Percentiles rank a stretch among this genome's conserved stretches.
phyloP scores from a whole-genome alignment of 2,329 filamentous ascomycete genomes.

The Epichloe gansuensis region DNA sequence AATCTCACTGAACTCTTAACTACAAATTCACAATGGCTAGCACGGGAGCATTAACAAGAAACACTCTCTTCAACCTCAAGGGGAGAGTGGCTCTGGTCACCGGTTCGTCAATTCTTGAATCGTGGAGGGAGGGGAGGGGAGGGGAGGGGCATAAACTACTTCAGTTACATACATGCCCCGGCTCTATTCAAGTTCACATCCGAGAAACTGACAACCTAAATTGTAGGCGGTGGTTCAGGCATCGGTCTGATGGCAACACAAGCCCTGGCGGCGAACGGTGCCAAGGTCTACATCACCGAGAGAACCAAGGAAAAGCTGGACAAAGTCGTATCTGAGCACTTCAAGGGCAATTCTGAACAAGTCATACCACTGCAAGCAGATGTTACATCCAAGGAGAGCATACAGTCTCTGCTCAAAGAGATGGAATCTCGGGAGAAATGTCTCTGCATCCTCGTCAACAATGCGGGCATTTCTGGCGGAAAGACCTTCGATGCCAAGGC shows the following conservation, averaged over 20 bases:
- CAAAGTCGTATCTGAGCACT: slow-evolving; percentile 43
- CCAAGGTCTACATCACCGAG: slow-evolving; percentile 58
- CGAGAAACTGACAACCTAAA: neutral
- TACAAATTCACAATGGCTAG: slow-evolving; percentile 3
- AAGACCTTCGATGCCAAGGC: slow-evolving; percentile 37
- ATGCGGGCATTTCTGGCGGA: slow-evolving; percentile 48
- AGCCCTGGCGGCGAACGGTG: slow-evolving; percentile 52
- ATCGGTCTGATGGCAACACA: slow-evolving; percentile 59
- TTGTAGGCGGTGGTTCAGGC: slow-evolving; percentile 40
- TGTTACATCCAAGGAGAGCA: slow-evolving; percentile 47
- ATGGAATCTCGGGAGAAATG: slow-evolving; percentile 41
- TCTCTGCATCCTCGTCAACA: slow-evolving; percentile 56
- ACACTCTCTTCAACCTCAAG: slow-evolving; percentile 28
- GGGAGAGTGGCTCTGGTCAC: slow-evolving; percentile 33
- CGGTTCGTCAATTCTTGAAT: slow-evolving; percentile 15
- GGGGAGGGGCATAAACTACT: too few relatives aligned
- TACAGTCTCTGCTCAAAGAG: slow-evolving; percentile 43
- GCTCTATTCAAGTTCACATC: neutral
- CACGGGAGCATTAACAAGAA: slow-evolving; percentile 19
- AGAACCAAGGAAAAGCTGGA: slow-evolving; percentile 50
- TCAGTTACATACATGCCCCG: too few relatives aligned
- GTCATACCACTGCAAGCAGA: slow-evolving; percentile 50
- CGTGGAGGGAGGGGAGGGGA: too few relatives aligned
- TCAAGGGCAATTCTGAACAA: slow-evolving; percentile 37
- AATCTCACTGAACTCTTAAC: neutral